Evolutionary conservation across 75 land plant genomes (phyloP), one percentile per base, ranked within the genome.

Genomic region (Picea sitchensis): DNA sequence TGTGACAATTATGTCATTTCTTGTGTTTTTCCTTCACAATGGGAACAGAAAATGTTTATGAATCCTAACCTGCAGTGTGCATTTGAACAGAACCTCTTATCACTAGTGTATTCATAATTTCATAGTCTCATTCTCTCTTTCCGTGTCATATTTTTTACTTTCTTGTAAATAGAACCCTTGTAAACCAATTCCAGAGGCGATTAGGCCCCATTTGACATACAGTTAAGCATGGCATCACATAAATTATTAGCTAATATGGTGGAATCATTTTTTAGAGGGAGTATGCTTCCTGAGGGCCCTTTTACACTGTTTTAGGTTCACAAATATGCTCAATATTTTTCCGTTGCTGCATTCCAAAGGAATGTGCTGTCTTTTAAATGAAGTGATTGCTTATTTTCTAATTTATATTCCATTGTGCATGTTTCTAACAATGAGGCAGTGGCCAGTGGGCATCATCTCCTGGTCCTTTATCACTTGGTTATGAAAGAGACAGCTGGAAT

Each of bases 401-500:
- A 71, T 67, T 78, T 36, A 78, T 61, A 41, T 58, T 58, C 77
- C 36, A 17, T 32, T 68, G n/a, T 73, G 77, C 41, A 14, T 38
- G 21, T 67, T 14, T 20, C 64, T 23, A 67, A 78, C 7, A 23
- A 41, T 87, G 84, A 84, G 73, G 79, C 87, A 90, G 92, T 88
- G 88, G 91, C 68, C 87, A 80, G 69, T 90, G 94, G 94, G 34
- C 83, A 82, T 62, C 88, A 60, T 87, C 91, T 84, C 83, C 89
- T 74, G 82, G 67, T 75, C 85, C 88, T 23, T 81, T 77, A 60
- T 91, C 91, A 23, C 73, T 82, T 15, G 67, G 81, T 77, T 83
- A 84, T 79, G 98, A 91, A 78, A 87, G 85, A 77, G 93, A 90
- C 7, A 95, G 95, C 86, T 85, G 80, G 87, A 84, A 81, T 81